Conservation (phyloP, 805 yeast genomes). For the Limtongia smithiae region DNA sequence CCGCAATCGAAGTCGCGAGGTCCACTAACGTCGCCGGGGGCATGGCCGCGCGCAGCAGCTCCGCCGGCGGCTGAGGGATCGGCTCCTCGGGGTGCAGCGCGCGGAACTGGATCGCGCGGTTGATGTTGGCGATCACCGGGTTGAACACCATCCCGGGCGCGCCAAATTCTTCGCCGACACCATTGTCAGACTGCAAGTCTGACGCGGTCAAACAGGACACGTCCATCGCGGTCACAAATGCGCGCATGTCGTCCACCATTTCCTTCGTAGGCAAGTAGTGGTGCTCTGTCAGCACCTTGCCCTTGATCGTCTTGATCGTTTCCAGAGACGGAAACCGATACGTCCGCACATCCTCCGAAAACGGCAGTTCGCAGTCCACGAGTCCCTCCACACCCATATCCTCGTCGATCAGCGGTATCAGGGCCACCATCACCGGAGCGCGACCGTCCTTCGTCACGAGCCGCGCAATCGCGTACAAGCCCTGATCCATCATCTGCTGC, state of each 20-base stretch:
- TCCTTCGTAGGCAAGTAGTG: constrained; percentile 40
- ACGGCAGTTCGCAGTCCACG: constrained; percentile 60
- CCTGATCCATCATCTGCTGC: constrained; percentile 48
- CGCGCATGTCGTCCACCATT: constrained; percentile 44
- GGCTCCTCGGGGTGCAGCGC: constrained; percentile 38
- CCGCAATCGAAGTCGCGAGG: constrained; percentile 7
- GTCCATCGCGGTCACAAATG: constrained; percentile 46
- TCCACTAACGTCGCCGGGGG: constrained; percentile 15
- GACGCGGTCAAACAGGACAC: constrained; percentile 34
- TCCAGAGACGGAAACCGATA: constrained; percentile 50
- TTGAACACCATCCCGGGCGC: constrained; percentile 34
- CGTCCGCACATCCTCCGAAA: constrained; percentile 60
- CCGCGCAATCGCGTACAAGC: constrained; percentile 57
- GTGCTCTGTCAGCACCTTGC: constrained; percentile 34
- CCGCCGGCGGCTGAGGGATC: constrained; percentile 5
- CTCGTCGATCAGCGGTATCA: constrained; percentile 23
- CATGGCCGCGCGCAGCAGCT: not conserved
- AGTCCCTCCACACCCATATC: constrained; percentile 20
- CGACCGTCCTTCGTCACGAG: constrained; percentile 48
- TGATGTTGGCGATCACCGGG: constrained; percentile 32
- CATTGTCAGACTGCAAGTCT: constrained; percentile 21
- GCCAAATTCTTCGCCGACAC: constrained; percentile 20
- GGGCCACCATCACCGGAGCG: constrained; percentile 45
- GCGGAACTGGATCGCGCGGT: constrained; percentile 32
- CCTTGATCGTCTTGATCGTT: constrained; percentile 37